These are phyloP conservation scores for Neonothopanus nambi DNA, from an alignment of 1,284 basidiomycete genomes.

Conservation along the genomic window DNA sequence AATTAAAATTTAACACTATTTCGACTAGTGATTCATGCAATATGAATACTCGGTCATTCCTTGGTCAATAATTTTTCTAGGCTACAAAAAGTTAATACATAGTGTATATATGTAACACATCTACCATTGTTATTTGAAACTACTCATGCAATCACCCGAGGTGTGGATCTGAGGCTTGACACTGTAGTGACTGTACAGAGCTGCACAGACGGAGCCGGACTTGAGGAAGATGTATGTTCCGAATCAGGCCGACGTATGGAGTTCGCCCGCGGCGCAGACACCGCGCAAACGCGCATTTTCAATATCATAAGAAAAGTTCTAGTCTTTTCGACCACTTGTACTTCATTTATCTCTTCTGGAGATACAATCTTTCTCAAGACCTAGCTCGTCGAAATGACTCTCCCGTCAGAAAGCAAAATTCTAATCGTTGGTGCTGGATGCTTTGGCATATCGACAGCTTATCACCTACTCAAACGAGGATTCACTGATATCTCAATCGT, in stretches of 20 bases:
- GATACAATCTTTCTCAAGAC: neutral
- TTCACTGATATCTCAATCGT: slow-evolving; percentile 72
- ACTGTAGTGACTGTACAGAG: too few species aligned
- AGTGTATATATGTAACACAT: neutral
- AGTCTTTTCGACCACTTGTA: too few species aligned
- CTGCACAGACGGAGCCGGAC: too few species aligned
- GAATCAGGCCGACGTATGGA: too few species aligned
- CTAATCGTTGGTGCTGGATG: slow-evolving; percentile 85
- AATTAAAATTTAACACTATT: slow-evolving; percentile 21
- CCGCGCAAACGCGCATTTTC: too few species aligned
- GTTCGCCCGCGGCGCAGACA: too few species aligned
- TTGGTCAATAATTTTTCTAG: too few species aligned
- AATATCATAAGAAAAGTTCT: too few species aligned
- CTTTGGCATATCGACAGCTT: slow-evolving; percentile 84
- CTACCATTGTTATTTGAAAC: neutral
- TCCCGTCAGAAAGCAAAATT: slow-evolving; percentile 37
- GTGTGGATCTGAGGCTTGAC: too few species aligned
- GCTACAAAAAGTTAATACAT: neutral
- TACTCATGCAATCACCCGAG: neutral
- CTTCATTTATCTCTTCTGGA: neutral
- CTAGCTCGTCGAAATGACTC: slow-evolving; percentile 25
- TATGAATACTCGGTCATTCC: neutral
- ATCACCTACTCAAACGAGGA: slow-evolving; percentile 70
- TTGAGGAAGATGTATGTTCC: too few species aligned
- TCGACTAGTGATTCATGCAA: too few species aligned